phyloP scores from a whole-genome alignment of 441 rosid species.

The Pelargonium australe region DNA sequence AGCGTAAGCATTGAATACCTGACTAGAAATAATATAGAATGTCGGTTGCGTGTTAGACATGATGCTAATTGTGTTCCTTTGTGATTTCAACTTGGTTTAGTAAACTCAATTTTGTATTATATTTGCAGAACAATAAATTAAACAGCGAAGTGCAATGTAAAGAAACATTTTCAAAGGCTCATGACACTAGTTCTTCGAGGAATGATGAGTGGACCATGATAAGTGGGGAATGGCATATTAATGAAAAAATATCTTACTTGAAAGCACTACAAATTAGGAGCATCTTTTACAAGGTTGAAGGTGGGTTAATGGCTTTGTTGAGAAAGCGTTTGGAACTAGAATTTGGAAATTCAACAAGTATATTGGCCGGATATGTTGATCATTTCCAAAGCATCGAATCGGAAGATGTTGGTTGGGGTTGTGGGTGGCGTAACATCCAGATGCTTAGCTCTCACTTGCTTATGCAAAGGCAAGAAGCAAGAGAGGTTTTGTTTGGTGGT shows the following conservation, averaged over 20 bases:
- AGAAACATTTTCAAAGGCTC: neutral
- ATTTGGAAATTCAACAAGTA: conserved; percentile 22
- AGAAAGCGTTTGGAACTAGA: conserved; percentile 44
- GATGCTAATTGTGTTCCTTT: neutral
- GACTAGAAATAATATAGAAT: neutral
- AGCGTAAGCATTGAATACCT: neutral
- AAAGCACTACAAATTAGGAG: conserved; percentile 39
- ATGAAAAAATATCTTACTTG: conserved; percentile 32
- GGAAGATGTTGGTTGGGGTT: conserved; percentile 75
- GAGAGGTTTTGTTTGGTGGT: conserved; percentile 50
- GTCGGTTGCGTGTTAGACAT: neutral
- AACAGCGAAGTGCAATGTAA: neutral
- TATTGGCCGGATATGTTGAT: conserved; percentile 50
- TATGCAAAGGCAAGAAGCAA: conserved; percentile 39
- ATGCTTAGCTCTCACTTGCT: conserved; percentile 72
- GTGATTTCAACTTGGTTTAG: neutral
- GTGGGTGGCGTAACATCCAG: conserved; percentile 83
- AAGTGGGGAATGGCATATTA: conserved; percentile 8
- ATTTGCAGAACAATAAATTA: neutral
- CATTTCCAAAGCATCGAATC: conserved; percentile 50
- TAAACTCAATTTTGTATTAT: neutral
- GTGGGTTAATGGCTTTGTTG: conserved; percentile 52
- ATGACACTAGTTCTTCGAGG: conserved; percentile 11
- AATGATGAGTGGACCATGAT: conserved; percentile 6
- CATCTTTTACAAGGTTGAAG: conserved; percentile 38